Conservation (phyloP, 2,329 filamentous ascomycete species). For the Hirsutella thompsonii region DNA sequence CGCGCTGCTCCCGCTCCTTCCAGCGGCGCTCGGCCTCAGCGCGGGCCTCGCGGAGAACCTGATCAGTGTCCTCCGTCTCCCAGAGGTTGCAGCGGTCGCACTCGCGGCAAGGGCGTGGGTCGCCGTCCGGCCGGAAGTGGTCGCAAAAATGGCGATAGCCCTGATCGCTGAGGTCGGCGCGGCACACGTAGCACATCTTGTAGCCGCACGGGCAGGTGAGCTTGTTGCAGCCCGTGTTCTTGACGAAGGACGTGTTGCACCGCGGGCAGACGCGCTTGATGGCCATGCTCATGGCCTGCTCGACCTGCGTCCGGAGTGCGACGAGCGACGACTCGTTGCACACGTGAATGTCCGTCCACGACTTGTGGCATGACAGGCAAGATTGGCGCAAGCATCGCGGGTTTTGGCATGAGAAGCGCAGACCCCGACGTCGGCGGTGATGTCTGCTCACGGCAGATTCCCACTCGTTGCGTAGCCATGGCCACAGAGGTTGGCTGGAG, state of each 20-base stretch:
- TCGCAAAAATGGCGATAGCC: slow-evolving; percentile 94
- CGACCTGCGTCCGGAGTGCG: slow-evolving; percentile 76
- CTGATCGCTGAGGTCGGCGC: slow-evolving; percentile 58
- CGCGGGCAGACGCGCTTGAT: slow-evolving; percentile 90
- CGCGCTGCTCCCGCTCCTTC: slow-evolving; percentile 50
- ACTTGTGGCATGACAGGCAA: slow-evolving; percentile 70
- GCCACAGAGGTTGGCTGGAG: slow-evolving; percentile 27
- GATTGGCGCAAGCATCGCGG: slow-evolving; percentile 56
- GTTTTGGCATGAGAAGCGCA: slow-evolving; percentile 66
- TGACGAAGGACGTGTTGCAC: slow-evolving; percentile 87
- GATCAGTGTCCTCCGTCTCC: slow-evolving; percentile 62
- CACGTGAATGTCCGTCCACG: slow-evolving; percentile 78
- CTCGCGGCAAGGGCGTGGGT: slow-evolving; percentile 56
- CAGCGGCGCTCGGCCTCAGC: slow-evolving; percentile 61
- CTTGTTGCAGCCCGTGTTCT: slow-evolving; percentile 91
- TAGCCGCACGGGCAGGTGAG: slow-evolving; percentile 92
- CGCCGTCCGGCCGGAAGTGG: slow-evolving; percentile 77
- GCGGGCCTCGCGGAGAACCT: slow-evolving; percentile 54
- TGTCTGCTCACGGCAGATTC: slow-evolving; percentile 51
- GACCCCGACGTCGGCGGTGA: slow-evolving; percentile 56
- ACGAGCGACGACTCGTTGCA: slow-evolving; percentile 78
- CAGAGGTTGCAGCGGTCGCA: slow-evolving; percentile 74
- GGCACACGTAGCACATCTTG: slow-evolving; percentile 95
- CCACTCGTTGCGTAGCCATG: slow-evolving; percentile 33
- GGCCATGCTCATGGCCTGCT: slow-evolving; percentile 84